These are phyloP conservation scores for Basidiobolus meristosporus DNA, from an alignment of 371 early-diverging fungal genomes.

Conservation along the genomic window DNA sequence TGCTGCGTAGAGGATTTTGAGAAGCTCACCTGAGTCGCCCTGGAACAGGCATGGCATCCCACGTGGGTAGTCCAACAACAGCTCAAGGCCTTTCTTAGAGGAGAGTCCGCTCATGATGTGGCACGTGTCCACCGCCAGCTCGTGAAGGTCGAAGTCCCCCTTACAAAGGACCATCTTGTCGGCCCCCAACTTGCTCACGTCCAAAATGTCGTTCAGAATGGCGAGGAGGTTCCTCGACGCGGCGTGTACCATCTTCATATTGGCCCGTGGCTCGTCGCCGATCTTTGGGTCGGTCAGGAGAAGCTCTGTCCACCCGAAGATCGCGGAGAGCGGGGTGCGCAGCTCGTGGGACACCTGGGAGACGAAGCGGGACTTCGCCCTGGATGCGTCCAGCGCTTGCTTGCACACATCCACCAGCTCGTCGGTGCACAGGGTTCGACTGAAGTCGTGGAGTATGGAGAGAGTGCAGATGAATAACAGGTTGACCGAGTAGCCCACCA, in stretches of 20 bases:
- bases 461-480: too few relatives aligned
- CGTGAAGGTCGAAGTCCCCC: slow-evolving; percentile 15
- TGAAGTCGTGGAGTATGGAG: too few relatives aligned
- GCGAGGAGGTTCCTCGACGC: slow-evolving; percentile 13
- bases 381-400: neutral
- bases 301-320: slow-evolving; percentile 18
- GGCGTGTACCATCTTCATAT: slow-evolving; percentile 13
- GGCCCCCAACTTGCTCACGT: slow-evolving; percentile 17
- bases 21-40: neutral
- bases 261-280: slow-evolving; percentile 9
- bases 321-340: slow-evolving; percentile 13
- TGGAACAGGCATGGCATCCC: neutral
- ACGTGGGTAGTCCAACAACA: slow-evolving; percentile 11
- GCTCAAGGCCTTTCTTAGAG: slow-evolving; percentile 13
- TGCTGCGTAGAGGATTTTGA: too few relatives aligned
- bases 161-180: slow-evolving; percentile 12
- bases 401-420: neutral
- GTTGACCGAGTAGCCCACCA: too few relatives aligned
- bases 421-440: too few relatives aligned
- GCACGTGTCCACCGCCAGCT: slow-evolving; percentile 12
- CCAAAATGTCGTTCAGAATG: slow-evolving; percentile 15
- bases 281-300: slow-evolving; percentile 14
- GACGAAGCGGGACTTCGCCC: slow-evolving; percentile 1
- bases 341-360: slow-evolving; percentile 1
- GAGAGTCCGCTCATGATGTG: slow-evolving; percentile 16